Percentiles rank a stretch among this genome's conserved stretches.
Conservation (phyloP, 2,329 filamentous ascomycete species). For the Sarocladium strictum region DNA sequence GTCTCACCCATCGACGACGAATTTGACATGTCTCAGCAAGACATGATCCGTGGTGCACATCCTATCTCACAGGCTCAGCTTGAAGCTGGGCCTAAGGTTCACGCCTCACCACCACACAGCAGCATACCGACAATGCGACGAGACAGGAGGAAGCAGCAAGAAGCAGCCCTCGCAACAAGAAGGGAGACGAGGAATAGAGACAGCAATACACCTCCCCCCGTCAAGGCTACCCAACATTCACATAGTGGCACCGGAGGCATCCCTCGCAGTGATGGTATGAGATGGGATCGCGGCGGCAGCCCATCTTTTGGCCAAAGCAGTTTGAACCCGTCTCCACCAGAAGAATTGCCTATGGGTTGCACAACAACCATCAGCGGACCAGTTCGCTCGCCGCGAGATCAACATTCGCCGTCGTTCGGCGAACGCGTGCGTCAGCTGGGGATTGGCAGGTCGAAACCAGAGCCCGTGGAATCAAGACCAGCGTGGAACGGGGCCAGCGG, state of each 20-base stretch:
- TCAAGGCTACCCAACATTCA: neutral
- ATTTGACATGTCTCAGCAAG: conserved; percentile 27
- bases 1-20: conserved; percentile 50
- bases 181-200: conserved; percentile 23
- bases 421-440: conserved; percentile 25
- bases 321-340: neutral
- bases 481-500: conserved; percentile 72
- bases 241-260: neutral
- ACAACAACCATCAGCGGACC: conserved; percentile 22
- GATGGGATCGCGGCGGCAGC: conserved; percentile 1
- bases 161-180: conserved; percentile 28
- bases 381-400: conserved; percentile 18
- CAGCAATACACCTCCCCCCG: conserved; percentile 20
- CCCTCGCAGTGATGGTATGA: conserved; percentile 1
- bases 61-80: conserved; percentile 12
- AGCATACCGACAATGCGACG: conserved; percentile 49
- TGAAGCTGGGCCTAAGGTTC: conserved; percentile 17
- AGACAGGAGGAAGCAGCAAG: conserved; percentile 40
- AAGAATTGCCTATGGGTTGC: conserved; percentile 10
- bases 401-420: conserved; percentile 23
- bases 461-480: conserved; percentile 39
- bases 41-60: conserved; percentile 14
- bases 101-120: conserved; percentile 17
- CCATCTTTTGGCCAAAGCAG: neutral
- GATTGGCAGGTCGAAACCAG: conserved; percentile 28